These are phyloP conservation scores for Pseudognaphalium luteoalbum DNA, from an alignment of 129 eudicot genomes.

Conservation along the genomic window DNA sequence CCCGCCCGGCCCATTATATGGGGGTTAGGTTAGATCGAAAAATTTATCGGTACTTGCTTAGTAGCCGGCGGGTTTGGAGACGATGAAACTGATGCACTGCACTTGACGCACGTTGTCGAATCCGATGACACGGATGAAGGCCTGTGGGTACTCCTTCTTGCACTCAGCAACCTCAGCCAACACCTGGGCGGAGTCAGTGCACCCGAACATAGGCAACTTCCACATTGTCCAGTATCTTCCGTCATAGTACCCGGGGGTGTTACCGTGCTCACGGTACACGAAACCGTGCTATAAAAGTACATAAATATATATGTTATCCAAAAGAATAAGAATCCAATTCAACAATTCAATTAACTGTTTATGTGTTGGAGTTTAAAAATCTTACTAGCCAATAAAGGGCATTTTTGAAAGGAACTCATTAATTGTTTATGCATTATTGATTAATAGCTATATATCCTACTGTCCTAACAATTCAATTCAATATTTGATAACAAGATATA, in stretches of 20 bases:
- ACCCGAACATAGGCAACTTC: conserved; percentile 87
- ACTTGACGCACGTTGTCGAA: conserved; percentile 81
- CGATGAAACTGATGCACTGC: conserved; percentile 80
- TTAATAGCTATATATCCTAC: background rate
- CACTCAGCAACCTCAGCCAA: conserved; percentile 45
- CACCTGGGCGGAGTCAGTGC: conserved; percentile 65
- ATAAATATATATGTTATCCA: background rate
- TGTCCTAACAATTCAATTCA: background rate
- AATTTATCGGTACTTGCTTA: conserved; percentile 15
- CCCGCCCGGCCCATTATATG: conserved; percentile 16
- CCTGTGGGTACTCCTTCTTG: conserved; percentile 52
- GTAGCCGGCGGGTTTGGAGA: conserved; percentile 43
- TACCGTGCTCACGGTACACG: conserved; percentile 59
- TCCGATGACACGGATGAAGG: conserved; percentile 65
- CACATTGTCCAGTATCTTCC: conserved; percentile 94
- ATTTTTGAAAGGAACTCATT: background rate
- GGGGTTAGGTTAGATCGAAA: conserved; percentile 25
- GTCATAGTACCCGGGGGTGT: conserved; percentile 70
- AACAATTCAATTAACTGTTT: no score
- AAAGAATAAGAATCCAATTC: background rate
- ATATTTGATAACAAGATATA: background rate
- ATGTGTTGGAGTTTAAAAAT: background rate
- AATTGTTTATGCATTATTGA: background rate
- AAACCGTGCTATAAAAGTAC: conserved; percentile 29
- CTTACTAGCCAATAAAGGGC: background rate